Evolutionary conservation across 2,329 filamentous ascomycete species (phyloP), one percentile per base, ranked within the genome.

Genomic region (Colletotrichum abscissum): DNA sequence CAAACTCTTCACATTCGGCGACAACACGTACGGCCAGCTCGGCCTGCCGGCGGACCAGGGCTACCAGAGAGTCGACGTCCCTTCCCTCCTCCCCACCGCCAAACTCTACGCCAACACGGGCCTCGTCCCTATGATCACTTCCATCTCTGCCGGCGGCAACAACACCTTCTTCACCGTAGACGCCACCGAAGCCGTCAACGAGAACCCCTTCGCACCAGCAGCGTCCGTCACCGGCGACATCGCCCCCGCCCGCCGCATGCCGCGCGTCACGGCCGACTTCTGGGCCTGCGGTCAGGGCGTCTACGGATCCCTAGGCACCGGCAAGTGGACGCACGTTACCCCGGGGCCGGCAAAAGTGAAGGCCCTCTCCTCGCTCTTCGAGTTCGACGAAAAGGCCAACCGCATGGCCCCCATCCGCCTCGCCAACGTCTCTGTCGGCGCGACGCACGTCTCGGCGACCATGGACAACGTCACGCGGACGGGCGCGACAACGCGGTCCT

Each of bases 91-190:
- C 2, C 89, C 94, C 1, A 88, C 94, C 52, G 89, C 90, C 74
- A 90, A 89, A 74, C 90, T 97, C 6, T 98, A 98, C 81, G 86
- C 87, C 57, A 91, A 90, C 63, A 91, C 90, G 5, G 88, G 86
- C 2, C 88, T 92, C 68, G 79, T 88, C 30, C 89, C 94, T 2
- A 89, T 86, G 65, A 93, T 96, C 11, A 97, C 93, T 0, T 88
- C 88, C 16, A 91, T 98, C 77, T 93, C 93, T 9, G 97, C 97
- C 2, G 97, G 97, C 19, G 97, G 97, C 1, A 87, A 89, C 58
- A 98, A 95, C 79, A 95, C 92, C 59, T 98, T 95, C 83, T 95
- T 98, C 80, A 94, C 92, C 0, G 88, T 98, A 62, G 95, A 98
- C 79, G 93, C 93, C 3, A 90, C 89, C 16, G 89, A 90, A 63